Percentiles rank a stretch among this genome's conserved stretches.
Evolutionary conservation across 495 filamentous ascomycete genomes (phyloP).

Genomic region (Penicillium pulvis): DNA sequence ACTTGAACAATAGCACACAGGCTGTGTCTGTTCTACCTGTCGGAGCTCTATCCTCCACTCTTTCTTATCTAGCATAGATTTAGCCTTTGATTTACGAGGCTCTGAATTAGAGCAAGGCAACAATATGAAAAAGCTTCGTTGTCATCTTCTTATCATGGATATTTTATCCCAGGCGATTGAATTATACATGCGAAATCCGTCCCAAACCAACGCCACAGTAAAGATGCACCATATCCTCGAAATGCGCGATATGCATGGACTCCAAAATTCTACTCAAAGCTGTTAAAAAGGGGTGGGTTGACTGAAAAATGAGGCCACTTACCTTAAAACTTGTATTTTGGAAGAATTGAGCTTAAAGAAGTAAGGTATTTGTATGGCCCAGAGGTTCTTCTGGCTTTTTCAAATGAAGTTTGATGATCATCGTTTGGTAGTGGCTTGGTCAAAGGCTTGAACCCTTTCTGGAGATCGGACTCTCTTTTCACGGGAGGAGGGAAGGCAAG

Average conservation of each 20-base stretch:
- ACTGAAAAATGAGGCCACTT: not conserved
- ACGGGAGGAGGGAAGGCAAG: not conserved
- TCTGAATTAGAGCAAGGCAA: not conserved
- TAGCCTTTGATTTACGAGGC: not conserved
- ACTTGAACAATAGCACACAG: conserved; percentile 7
- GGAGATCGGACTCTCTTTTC: not conserved
- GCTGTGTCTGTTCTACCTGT: conserved; percentile 6
- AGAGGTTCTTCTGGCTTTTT: not conserved
- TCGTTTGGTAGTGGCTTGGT: not conserved
- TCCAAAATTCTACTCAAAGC: not conserved
- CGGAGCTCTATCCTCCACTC: conserved; percentile 1
- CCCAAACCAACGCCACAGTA: not conserved
- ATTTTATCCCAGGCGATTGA: not conserved
- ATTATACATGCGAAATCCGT: too few species aligned
- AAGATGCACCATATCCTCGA: not conserved
- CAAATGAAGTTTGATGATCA: not conserved
- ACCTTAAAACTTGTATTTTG: not conserved
- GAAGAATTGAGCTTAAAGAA: not conserved
- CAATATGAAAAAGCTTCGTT: not conserved
- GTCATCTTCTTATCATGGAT: not conserved
- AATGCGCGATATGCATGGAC: not conserved
- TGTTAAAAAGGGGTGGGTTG: not conserved
- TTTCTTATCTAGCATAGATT: not conserved
- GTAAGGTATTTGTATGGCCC: not conserved
- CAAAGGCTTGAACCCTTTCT: not conserved